Percentiles rank a stretch among this genome's conserved stretches.
phyloP scores from a whole-genome alignment of 1,284 basidiomycete species.

The Moniliophthora roreri region DNA sequence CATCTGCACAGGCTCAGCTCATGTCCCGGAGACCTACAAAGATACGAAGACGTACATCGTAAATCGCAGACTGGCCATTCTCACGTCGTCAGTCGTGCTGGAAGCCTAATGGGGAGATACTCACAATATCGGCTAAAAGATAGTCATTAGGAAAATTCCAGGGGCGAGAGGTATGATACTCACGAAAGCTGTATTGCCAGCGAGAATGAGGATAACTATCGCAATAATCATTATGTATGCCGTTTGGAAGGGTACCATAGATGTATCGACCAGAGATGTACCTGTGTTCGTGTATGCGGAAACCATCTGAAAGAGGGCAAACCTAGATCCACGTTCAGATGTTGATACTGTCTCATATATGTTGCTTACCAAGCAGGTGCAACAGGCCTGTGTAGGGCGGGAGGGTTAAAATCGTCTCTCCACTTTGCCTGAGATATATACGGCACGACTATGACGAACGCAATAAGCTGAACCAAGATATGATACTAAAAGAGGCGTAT shows the following conservation, averaged over 20 bases:
- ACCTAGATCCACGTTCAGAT: constrained; percentile 51
- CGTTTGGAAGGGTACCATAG: constrained; percentile 85
- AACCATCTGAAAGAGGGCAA: constrained; percentile 81
- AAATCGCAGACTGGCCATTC: constrained; percentile 52
- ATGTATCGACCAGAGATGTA: constrained; percentile 84
- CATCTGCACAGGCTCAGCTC: constrained; percentile 53
- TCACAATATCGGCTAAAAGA: constrained; percentile 73
- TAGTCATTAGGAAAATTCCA: constrained; percentile 3
- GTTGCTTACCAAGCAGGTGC: constrained; percentile 55
- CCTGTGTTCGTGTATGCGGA: constrained; percentile 93
- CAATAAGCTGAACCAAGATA: constrained; percentile 63
- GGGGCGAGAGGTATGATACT: constrained; percentile 34
- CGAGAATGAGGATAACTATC: constrained; percentile 71
- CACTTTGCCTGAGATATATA: constrained; percentile 64
- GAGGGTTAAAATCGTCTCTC: constrained; percentile 55
- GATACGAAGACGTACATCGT: constrained; percentile 48
- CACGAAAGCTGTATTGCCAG: constrained; percentile 92
- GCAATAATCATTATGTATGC: constrained; percentile 81
- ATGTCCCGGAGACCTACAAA: constrained; percentile 3
- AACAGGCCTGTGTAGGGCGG: constrained; percentile 52
- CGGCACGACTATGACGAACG: constrained; percentile 75
- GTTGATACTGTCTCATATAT: neutral
- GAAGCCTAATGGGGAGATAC: constrained; percentile 24
- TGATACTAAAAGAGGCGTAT: constrained; percentile 58
- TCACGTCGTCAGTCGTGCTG: constrained; percentile 4